A percentile compares a stretch with the other conserved stretches of the same genome.
phyloP scores from a whole-genome alignment of 805 yeast species.

The Starmerella scarabaei region DNA sequence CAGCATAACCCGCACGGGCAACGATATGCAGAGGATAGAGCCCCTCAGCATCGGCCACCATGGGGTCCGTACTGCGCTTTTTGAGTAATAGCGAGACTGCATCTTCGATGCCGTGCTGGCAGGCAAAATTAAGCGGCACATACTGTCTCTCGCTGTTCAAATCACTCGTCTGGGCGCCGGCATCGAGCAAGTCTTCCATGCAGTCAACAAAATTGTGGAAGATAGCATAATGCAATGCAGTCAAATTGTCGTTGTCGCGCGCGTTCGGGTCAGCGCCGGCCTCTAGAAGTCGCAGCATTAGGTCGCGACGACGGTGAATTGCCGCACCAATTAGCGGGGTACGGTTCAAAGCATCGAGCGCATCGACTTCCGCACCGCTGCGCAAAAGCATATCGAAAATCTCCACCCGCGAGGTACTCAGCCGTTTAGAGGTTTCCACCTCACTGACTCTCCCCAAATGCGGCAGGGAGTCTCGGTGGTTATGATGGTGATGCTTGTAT shows the following conservation, averaged over 20 bases:
- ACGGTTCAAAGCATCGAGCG: slow-evolving; percentile 41
- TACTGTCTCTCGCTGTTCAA: slow-evolving; percentile 35
- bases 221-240: slow-evolving; percentile 73
- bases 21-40: slow-evolving; percentile 76
- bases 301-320: slow-evolving; percentile 34
- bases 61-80: slow-evolving; percentile 28
- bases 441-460: slow-evolving; percentile 6
- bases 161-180: slow-evolving; percentile 33
- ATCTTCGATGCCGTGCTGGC: slow-evolving; percentile 65
- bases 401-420: slow-evolving; percentile 21
- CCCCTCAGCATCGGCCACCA: slow-evolving; percentile 67
- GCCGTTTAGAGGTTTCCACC: background rate
- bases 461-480: background rate
- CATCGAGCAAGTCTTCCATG: slow-evolving; percentile 37
- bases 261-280: slow-evolving; percentile 28
- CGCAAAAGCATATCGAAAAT: slow-evolving; percentile 26
- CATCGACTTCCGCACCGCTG: slow-evolving; percentile 21
- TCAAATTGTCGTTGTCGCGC: slow-evolving; percentile 37
- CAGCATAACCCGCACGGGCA: slow-evolving; percentile 67
- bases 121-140: slow-evolving; percentile 62
- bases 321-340: slow-evolving; percentile 83
- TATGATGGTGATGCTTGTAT: too few species aligned
- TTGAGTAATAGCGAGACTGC: slow-evolving; percentile 53
- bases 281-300: slow-evolving; percentile 34
- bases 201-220: slow-evolving; percentile 48